phyloP scores from a whole-genome alignment of 2,329 filamentous ascomycete species.

The Aspergillus tanneri region DNA sequence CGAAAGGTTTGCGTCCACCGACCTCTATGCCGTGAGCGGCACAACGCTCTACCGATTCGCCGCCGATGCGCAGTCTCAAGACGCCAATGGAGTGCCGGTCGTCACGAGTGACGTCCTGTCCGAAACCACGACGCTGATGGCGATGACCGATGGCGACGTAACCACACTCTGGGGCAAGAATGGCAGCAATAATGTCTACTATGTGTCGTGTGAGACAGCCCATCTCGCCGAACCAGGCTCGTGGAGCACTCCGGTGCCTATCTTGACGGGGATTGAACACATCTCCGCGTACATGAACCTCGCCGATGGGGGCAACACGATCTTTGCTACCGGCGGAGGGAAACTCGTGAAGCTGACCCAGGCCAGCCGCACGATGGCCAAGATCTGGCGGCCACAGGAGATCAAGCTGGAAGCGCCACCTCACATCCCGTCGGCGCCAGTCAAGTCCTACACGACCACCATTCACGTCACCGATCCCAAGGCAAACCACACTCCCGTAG shows the following conservation, averaged over 20 bases:
- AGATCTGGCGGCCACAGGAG: slow-evolving; percentile 3
- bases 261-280: slow-evolving; percentile 3
- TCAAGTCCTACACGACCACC: slow-evolving; percentile 6
- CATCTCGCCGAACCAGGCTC: not conserved
- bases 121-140: slow-evolving; percentile 2
- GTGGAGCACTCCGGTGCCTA: slow-evolving; percentile 9
- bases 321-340: slow-evolving; percentile 6
- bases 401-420: not conserved
- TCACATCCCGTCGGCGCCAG: not conserved
- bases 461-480: slow-evolving; percentile 1
- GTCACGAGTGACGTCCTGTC: not conserved
- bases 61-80: not conserved
- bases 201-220: not conserved
- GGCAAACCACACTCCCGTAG: not conserved
- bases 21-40: slow-evolving; percentile 4
- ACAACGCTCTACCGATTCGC: slow-evolving; percentile 3
- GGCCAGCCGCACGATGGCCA: not conserved
- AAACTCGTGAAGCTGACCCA: slow-evolving; percentile 1
- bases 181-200: slow-evolving; percentile 5
- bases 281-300: slow-evolving; percentile 9
- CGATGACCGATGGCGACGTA: slow-evolving; percentile 1
- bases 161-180: slow-evolving; percentile 6
- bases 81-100: not conserved
- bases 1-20: not conserved
- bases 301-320: slow-evolving; percentile 11